Evolutionary conservation across 805 yeast genomes (phyloP), one percentile per base, ranked within the genome.

Genomic region (Pichia paraexigua): DNA sequence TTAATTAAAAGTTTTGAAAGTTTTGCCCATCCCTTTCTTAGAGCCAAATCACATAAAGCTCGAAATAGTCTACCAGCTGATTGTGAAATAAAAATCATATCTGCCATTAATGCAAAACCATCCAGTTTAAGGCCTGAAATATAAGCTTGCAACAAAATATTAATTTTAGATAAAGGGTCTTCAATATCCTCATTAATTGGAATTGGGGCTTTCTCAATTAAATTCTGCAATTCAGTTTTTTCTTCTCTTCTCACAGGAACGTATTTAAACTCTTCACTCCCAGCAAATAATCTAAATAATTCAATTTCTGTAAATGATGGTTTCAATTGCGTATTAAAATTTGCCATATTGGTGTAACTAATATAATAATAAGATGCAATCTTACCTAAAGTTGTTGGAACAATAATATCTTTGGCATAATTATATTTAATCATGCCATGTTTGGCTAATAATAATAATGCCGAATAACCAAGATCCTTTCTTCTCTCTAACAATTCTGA

Each of bases 1-100:
- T 80, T 80, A 13, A 90, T 72, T 1, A 85, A 62, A 1, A 68
- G 53, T 56, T 75, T 77, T 0, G 95, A 72, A 15, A 85, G 65
- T 21, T 71, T 63, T 0, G 96, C 75, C 95, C 96, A 90, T 12
- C 77, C 75, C 57, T 83, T 86, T 49, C 75, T 72, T 45, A 87
- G 58, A 11, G 87, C 78, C 35, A 94, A 79, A 62, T 92, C 97
- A 63, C 78, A 82, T 56, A 95, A 77, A 0, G 98, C 97, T 52
- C 97, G 71, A 51, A 91, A 72, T 40, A 94, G 67, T 62, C 99
- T 77, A 3, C 95, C 92, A 1, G 97, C 97, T 41, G 95, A 88
- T 66, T 94, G 98, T 0, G 94, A 86, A 41, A 94, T 80, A 63
- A 87, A 94, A 3, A 88, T 75, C 96, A 91, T 89, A 70, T 94